Evolutionary conservation across 78 protist species (phyloP), one percentile per base, ranked within the genome.

Genomic region (Mantamonas sphyraenae): DNA sequence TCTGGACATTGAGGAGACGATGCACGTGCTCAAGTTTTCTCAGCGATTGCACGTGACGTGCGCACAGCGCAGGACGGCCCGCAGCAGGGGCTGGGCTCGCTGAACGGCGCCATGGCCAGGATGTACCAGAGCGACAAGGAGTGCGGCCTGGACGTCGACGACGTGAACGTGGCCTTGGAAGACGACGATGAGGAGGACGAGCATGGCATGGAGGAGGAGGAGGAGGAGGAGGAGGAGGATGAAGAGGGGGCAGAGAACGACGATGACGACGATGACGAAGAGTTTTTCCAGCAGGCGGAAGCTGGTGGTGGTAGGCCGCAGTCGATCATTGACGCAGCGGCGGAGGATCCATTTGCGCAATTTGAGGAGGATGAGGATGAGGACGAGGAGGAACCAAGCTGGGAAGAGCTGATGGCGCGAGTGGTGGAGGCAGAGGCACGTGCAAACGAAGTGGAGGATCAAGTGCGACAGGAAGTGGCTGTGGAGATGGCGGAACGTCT

Each of bases 41-140:
- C 83, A 39, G 83, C 88, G 58, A 63, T 42, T 28, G 88, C 88
- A 3, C 68, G 71, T 63, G 80, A 77, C 40, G 64, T 81, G n/a
- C n/a, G n/a, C n/a, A n/a, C n/a, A n/a, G n/a, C n/a, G n/a, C n/a
- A n/a, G n/a, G n/a, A n/a, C n/a, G n/a, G n/a, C n/a, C n/a, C n/a
- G n/a, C n/a, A n/a, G n/a, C n/a, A n/a, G n/a, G n/a, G n/a, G n/a
- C n/a, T n/a, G n/a, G n/a, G n/a, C n/a, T n/a, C n/a, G n/a, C n/a
- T n/a, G n/a, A n/a, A n/a, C n/a, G n/a, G n/a, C n/a, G n/a, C n/a
- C n/a, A n/a, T n/a, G n/a, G n/a, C n/a, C n/a, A n/a, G n/a, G n/a
- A n/a, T n/a, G n/a, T n/a, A n/a, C n/a, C n/a, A n/a, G n/a, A n/a
- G n/a, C n/a, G n/a, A n/a, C n/a, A n/a, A n/a, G n/a, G n/a, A n/a